phyloP scores from a whole-genome alignment of 169 alveolate genomes.

The Plasmodium coatneyi region DNA sequence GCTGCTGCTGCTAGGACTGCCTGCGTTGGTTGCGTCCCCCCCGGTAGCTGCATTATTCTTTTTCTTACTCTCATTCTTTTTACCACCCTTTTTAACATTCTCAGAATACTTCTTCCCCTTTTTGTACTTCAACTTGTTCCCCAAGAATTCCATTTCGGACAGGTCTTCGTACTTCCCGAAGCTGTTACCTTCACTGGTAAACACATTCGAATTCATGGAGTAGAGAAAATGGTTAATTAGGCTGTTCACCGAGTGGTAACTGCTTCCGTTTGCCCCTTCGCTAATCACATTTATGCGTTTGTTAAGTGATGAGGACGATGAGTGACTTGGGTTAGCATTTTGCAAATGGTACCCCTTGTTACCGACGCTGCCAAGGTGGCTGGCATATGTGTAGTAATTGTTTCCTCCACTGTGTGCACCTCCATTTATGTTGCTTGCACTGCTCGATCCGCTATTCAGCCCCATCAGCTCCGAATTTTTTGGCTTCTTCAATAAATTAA shows the following conservation, averaged over 20 bases:
- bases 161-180: conserved; percentile 18
- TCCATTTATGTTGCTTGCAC: background rate
- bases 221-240: conserved; percentile 45
- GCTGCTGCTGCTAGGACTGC: background rate
- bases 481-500: conserved; percentile 60
- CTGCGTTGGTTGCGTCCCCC: background rate
- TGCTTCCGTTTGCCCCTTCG: conserved; percentile 21
- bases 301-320: conserved; percentile 18
- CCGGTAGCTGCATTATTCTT: background rate
- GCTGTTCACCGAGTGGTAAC: conserved; percentile 42
- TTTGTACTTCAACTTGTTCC: background rate
- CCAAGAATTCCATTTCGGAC: conserved; percentile 36
- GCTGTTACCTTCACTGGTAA: conserved; percentile 4
- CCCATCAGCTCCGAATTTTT: conserved; percentile 26
- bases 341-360: background rate
- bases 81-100: conserved; percentile 7
- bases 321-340: background rate
- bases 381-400: background rate
- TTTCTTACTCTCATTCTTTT: conserved; percentile 19
- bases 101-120: conserved; percentile 20
- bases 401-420: background rate
- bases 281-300: conserved; percentile 19
- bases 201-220: conserved; percentile 59
- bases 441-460: background rate
- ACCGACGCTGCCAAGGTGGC: background rate